Evolutionary conservation across 1,139 yeast species (phyloP), one percentile per base, ranked within the genome.

Genomic region (Saccharomyces pastorianus): DNA sequence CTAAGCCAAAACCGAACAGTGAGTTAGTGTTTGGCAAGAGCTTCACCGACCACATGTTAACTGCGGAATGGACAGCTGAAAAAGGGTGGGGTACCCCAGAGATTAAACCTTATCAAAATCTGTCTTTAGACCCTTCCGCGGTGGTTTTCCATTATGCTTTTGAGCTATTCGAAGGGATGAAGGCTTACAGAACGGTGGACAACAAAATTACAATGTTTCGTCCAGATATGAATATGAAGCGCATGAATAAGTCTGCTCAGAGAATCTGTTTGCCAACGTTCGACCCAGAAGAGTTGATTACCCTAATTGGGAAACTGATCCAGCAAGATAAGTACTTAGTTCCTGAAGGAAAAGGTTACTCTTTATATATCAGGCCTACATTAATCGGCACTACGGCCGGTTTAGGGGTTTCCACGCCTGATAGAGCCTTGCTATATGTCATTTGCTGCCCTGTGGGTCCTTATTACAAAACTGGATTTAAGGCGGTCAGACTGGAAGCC

Each of bases 371-470:
- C 63, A 84, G 99, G 71, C 99, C 99, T 56, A 88, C 97, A 46
- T 72, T 93, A 76, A 93, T 93, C 64, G 98, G 98, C 65, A 91
- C 97, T 56, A 81, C 90, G 57, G 81, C 86, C 49, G 84, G 88
- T 50, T 78, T 93, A 56, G 98, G 98, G 59, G 96, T 93, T 55
- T 78, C 83, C 55, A 74, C 82, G 46, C 98, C 98, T 51, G 80
- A 81, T 63, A 83, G 77, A 64, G 97, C 98, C 4, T 75, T 88
- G 56, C 75, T 93, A 60, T 93, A 74, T 70, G 88, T 90, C 52
- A 90, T 93, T 72, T 87, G 91, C 46, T 88, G 96, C 17, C 99
- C 98, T 20, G 99, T 91, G 29, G 98, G 98, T 32, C 97, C 98
- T 42, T 81, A 80, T 72, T 87, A 87, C 76, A 81, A 85, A 64